phyloP scores from a whole-genome alignment of 768 basidiomycete genomes.

The Galerina sulciceps region DNA sequence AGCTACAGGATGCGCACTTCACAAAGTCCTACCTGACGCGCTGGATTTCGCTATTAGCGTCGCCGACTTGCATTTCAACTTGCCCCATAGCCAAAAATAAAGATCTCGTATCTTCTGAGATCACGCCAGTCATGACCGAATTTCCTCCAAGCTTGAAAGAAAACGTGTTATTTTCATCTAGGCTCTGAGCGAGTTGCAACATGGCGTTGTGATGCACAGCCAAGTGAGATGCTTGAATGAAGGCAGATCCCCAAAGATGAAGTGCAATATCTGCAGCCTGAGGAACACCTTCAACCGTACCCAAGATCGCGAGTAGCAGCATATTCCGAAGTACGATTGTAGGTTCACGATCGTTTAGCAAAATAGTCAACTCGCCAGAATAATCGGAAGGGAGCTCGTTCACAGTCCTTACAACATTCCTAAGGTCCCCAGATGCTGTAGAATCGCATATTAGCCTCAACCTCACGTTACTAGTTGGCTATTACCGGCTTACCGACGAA shows the following conservation, averaged over 20 bases:
- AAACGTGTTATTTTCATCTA: neutral
- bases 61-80: slow-evolving; percentile 1
- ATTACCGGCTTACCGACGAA: slow-evolving; percentile 25
- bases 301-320: slow-evolving; percentile 43
- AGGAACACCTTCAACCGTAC: slow-evolving; percentile 29
- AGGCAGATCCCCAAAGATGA: slow-evolving; percentile 53
- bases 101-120: neutral
- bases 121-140: slow-evolving; percentile 5
- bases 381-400: slow-evolving; percentile 48
- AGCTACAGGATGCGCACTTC: neutral
- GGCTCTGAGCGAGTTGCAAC: slow-evolving; percentile 15
- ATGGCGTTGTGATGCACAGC: slow-evolving; percentile 17
- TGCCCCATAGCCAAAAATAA: neutral
- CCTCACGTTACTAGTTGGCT: neutral
- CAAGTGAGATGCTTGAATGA: slow-evolving; percentile 37
- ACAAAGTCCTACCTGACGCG: neutral
- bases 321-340: slow-evolving; percentile 41
- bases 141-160: slow-evolving; percentile 8
- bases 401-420: slow-evolving; percentile 45
- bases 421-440: slow-evolving; percentile 53
- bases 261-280: slow-evolving; percentile 47
- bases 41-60: slow-evolving; percentile 28
- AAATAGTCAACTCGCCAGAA: slow-evolving; percentile 39
- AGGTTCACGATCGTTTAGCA: slow-evolving; percentile 44
- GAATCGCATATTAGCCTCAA: neutral